Evolutionary conservation across 495 filamentous ascomycete species (phyloP).

Genomic region (Astrothelium subdiscretum): DNA sequence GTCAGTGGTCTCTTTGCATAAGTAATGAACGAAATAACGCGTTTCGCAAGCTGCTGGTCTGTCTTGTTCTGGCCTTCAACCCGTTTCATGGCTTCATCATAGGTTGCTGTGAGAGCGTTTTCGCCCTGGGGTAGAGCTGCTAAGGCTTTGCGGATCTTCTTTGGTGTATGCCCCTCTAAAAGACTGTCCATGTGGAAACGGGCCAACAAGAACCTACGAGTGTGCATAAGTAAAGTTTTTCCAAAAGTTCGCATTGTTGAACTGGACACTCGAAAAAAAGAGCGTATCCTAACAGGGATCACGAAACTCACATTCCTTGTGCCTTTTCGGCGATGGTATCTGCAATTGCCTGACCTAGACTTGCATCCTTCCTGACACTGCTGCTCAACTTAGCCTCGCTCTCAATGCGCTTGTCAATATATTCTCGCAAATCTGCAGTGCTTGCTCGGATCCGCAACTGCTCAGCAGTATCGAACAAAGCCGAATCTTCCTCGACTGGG

Average conservation of each 20-base stretch:
- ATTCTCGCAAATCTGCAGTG: neutral
- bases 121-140: neutral
- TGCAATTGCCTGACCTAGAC: neutral
- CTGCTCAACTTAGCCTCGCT: neutral
- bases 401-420: neutral
- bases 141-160: neutral
- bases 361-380: neutral
- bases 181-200: neutral
- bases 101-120: neutral
- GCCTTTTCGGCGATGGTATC: neutral
- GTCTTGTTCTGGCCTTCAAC: neutral
- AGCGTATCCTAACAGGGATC: no score
- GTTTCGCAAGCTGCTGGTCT: neutral
- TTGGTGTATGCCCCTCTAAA: neutral
- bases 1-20: neutral
- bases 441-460: neutral
- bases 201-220: neutral
- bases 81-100: neutral
- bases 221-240: neutral
- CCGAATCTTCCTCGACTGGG: neutral
- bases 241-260: no score
- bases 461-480: neutral
- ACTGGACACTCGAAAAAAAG: no score
- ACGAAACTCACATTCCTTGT: neutral
- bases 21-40: neutral